Conservation (phyloP, 768 basidiomycete genomes). For the Boletus barrowsii region DNA sequence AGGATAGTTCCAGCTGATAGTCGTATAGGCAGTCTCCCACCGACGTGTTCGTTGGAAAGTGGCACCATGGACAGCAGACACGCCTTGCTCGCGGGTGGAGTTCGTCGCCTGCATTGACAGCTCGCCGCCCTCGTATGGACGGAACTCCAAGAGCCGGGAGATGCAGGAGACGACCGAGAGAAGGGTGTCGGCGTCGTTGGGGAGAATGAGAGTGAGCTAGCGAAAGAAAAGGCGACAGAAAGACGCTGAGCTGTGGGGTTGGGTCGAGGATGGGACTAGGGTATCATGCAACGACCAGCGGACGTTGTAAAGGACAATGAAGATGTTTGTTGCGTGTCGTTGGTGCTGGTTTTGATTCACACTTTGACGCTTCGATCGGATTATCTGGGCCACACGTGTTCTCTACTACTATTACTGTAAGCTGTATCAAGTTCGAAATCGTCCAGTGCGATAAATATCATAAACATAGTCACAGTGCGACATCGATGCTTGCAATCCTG, state of each 20-base stretch:
- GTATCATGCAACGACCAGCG: not conserved
- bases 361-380: constrained; percentile 1
- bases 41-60: constrained; percentile 5
- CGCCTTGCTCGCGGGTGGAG: not conserved
- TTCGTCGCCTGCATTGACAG: constrained; percentile 18
- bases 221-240: not conserved
- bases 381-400: not conserved
- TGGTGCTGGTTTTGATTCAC: not conserved
- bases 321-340: not conserved
- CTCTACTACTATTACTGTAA: not conserved
- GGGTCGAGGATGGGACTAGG: not conserved
- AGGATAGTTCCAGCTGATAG: constrained; percentile 23
- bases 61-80: not conserved
- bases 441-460: constrained; percentile 7
- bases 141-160: not conserved
- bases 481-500: constrained; percentile 28
- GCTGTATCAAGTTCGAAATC: too few relatives aligned
- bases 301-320: not conserved
- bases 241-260: too few relatives aligned
- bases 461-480: constrained; percentile 18
- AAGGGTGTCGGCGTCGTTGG: constrained; percentile 1
- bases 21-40: constrained; percentile 12
- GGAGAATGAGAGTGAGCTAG: not conserved
- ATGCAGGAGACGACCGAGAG: not conserved
- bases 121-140: constrained; percentile 7